phyloP scores from a whole-genome alignment of 2,329 filamentous ascomycete species.

The Verticillium alfalfae region DNA sequence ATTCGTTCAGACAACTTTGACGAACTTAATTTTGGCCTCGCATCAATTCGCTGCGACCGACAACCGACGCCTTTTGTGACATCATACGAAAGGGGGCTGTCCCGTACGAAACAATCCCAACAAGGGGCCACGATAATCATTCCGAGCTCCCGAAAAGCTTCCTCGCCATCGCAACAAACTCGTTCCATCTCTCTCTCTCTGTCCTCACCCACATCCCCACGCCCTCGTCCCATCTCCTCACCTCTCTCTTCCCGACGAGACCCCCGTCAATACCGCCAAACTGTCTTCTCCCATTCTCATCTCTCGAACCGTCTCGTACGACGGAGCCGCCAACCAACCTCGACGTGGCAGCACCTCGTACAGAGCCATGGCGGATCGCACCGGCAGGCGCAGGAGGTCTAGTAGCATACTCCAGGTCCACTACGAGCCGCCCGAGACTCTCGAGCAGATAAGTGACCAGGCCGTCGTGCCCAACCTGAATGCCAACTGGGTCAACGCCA shows the following conservation, averaged over 20 bases:
- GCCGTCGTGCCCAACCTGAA: constrained; percentile 92
- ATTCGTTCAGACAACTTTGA: too few species aligned
- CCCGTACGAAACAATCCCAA: not conserved
- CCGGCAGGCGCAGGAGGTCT: constrained; percentile 81
- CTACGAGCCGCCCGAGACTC: constrained; percentile 90
- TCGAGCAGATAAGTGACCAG: constrained; percentile 97
- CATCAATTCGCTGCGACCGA: not conserved
- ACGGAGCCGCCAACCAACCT: constrained; percentile 69
- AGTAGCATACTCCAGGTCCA: constrained; percentile 92
- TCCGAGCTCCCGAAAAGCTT: not conserved
- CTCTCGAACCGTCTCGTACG: constrained; percentile 86
- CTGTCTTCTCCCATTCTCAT: constrained; percentile 87
- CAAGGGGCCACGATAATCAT: not conserved
- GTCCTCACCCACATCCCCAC: not conserved
- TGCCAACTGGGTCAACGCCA: constrained; percentile 98
- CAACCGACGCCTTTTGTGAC: not conserved
- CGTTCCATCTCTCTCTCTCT: not conserved
- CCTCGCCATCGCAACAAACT: not conserved
- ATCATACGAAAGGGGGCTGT: not conserved
- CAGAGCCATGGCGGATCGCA: constrained; percentile 58
- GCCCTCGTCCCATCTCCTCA: not conserved
- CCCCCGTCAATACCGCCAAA: constrained; percentile 67
- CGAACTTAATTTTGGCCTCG: not conserved
- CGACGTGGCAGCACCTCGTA: constrained; percentile 55
- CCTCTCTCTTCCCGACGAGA: not conserved